Percentiles rank a stretch among this genome's conserved stretches.
Evolutionary conservation across 2,329 filamentous ascomycete genomes (phyloP).

Genomic region (Aureobasidium namibiae): DNA sequence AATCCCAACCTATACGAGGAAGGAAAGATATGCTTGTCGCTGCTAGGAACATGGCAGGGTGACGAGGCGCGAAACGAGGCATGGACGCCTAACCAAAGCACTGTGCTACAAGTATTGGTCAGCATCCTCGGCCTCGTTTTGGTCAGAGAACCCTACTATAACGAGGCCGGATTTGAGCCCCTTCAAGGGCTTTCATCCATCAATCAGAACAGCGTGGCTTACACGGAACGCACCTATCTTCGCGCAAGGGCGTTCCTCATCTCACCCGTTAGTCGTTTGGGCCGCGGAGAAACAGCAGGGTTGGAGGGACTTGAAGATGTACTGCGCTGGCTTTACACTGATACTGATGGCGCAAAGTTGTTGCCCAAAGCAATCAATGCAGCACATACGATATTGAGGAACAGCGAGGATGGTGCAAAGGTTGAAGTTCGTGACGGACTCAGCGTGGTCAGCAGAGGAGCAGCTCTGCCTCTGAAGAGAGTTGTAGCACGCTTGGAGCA

Average conservation of each 20-base stretch:
- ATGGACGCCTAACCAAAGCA: conserved; percentile 47
- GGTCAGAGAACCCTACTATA: conserved; percentile 54
- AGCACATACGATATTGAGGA: conserved; percentile 33
- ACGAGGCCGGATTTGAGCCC: conserved; percentile 55
- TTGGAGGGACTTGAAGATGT: conserved; percentile 42
- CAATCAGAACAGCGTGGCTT: conserved; percentile 38
- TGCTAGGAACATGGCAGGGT: conserved; percentile 53
- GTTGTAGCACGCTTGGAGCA: conserved; percentile 11
- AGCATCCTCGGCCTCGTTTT: conserved; percentile 50
- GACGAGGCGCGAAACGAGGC: conserved; percentile 42
- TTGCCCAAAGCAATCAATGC: conserved; percentile 37
- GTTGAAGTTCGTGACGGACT: conserved; percentile 35
- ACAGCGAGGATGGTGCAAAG: conserved; percentile 26
- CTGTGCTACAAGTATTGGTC: conserved; percentile 50
- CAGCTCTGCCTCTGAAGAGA: conserved; percentile 22
- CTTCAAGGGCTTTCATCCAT: conserved; percentile 34
- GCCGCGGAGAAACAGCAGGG: conserved; percentile 12
- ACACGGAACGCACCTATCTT: conserved; percentile 48
- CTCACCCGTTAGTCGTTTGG: background rate
- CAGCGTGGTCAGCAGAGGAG: conserved; percentile 40
- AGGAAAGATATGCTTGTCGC: conserved; percentile 52
- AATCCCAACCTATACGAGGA: conserved; percentile 58
- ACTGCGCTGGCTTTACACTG: conserved; percentile 45
- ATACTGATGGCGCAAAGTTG: conserved; percentile 26
- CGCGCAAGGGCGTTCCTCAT: conserved; percentile 43